Evolutionary conservation across 2,329 filamentous ascomycete genomes (phyloP).

Genomic region (Penicillium sp.): DNA sequence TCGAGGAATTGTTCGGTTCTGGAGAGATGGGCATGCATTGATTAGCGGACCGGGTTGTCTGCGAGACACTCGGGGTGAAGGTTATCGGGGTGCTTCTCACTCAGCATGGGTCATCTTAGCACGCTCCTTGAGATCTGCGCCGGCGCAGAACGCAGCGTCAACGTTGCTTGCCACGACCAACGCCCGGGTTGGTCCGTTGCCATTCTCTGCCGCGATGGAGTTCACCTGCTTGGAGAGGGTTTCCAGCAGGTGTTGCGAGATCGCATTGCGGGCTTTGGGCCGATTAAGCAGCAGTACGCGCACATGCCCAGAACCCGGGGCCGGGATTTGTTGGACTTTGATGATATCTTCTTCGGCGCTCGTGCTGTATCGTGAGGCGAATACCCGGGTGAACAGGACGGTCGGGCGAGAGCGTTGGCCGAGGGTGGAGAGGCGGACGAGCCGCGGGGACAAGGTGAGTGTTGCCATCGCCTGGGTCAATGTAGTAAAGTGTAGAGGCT

Average conservation of each 20-base stretch:
- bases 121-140: slow-evolving; percentile 91
- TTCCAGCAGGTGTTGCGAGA: slow-evolving; percentile 76
- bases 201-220: slow-evolving; percentile 65
- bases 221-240: slow-evolving; percentile 74
- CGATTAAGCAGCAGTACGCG: slow-evolving; percentile 86
- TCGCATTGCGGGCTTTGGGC: slow-evolving; percentile 83
- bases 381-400: slow-evolving; percentile 31
- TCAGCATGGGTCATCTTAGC: slow-evolving; percentile 74
- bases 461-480: slow-evolving; percentile 18
- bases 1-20: slow-evolving; percentile 80
- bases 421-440: slow-evolving; percentile 32
- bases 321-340: slow-evolving; percentile 73
- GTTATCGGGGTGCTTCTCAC: slow-evolving; percentile 55
- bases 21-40: slow-evolving; percentile 4
- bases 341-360: slow-evolving; percentile 49
- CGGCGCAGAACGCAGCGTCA: slow-evolving; percentile 89
- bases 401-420: slow-evolving; percentile 21
- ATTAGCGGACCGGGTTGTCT: not conserved
- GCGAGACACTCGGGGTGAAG: not conserved
- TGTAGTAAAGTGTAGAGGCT: not conserved
- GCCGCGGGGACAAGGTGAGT: slow-evolving; percentile 38
- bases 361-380: slow-evolving; percentile 42
- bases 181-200: slow-evolving; percentile 69
- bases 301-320: slow-evolving; percentile 80
- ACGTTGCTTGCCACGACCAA: slow-evolving; percentile 82